Conservation (phyloP, 2,329 filamentous ascomycete genomes). For the Sporothrix globosa region DNA sequence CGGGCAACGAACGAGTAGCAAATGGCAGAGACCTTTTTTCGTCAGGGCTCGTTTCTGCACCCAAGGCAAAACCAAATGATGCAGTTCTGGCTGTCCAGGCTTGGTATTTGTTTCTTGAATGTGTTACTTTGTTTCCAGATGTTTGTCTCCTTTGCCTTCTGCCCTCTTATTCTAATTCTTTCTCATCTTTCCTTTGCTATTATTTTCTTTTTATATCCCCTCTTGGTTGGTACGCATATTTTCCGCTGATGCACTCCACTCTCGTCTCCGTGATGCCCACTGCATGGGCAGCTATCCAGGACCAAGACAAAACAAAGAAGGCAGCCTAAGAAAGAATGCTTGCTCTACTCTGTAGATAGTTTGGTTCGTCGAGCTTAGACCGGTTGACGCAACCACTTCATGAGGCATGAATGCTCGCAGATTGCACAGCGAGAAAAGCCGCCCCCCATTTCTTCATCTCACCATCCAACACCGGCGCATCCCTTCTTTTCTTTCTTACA, state of each 20-base stretch:
- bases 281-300: background rate
- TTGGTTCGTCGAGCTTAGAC: too few relatives aligned
- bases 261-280: background rate
- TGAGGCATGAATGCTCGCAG: background rate
- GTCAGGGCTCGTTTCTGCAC: background rate
- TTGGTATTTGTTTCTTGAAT: background rate
- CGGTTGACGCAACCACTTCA: background rate
- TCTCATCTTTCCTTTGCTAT: background rate
- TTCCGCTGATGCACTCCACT: background rate
- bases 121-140: background rate
- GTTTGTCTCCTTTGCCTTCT: background rate
- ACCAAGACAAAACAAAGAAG: background rate
- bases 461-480: background rate
- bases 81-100: too few relatives aligned
- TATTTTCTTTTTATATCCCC: background rate
- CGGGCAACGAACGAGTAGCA: background rate
- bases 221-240: background rate
- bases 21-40: background rate
- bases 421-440: background rate
- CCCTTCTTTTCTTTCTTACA: background rate
- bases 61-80: background rate
- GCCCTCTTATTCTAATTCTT: too few relatives aligned
- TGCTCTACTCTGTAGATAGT: background rate
- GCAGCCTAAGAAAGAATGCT: background rate
- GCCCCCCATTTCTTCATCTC: background rate